Base-by-base conservation (phyloP, 495 filamentous ascomycete species). In the Amphirosellinia nigrospora region DNA sequence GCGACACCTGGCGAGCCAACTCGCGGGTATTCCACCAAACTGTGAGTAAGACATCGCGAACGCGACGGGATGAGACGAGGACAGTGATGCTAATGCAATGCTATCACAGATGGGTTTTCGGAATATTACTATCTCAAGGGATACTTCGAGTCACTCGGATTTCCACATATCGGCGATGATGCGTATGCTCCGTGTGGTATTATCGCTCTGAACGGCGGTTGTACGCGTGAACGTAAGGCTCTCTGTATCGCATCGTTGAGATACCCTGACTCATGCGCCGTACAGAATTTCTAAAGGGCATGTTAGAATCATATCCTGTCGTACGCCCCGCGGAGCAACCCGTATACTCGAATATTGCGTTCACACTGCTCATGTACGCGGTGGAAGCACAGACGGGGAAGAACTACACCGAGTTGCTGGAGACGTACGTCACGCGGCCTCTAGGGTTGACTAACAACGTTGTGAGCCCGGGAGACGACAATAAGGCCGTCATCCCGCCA, bases 281-380 rank as follows among this genome's bases (percentile, higher is more conserved):
- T 3, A 23, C 52, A 84, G 83, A 82, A 56, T 82, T 82, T 60
- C 78, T 86, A 45, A 43, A 68, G 4, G 84, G 83, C 4, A 58
- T 86, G 34, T 46, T 80, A 19, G 46, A 70, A 4, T 66, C 69
- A 8, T 73, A 80, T 55, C 83, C 83, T 11, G 61, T 82, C 28
- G 82, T 77, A 36, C 72, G 77, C 0, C 79, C 84, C 1, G 75
- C 76, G 68, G 61, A 79, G 1, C 80, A 75, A 1, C 84, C 85
- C 0, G 74, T 79, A 6, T 87, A 87, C 70, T 84, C 85, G 19
- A 85, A 84, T 70, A 78, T 79, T 21, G 81, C 77, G 0, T 86
- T 82, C 61, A 76, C 78, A n/a, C 71, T 87, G 3, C 79, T 87
- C 38, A 82, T 80, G 7, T 78, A 81, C 36, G 81, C 79, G 0